These are phyloP conservation scores for Microbotryomycetes sp. DNA, from an alignment of 1,284 basidiomycete genomes.

Conservation along the genomic window DNA sequence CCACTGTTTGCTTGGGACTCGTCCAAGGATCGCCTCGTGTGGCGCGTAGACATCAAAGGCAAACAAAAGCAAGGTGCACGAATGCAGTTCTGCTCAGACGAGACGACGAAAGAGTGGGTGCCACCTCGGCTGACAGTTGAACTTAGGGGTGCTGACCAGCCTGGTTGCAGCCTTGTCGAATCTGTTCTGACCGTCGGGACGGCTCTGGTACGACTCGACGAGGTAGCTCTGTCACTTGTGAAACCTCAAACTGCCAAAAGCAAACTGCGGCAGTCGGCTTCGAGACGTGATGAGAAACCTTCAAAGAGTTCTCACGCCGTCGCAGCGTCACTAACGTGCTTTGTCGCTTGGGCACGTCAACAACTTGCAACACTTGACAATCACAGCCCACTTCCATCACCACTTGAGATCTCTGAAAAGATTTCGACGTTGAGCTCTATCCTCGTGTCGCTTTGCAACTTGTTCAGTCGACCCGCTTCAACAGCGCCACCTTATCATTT, in stretches of 20 bases:
- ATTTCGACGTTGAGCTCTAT: not conserved
- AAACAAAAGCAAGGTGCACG: not conserved
- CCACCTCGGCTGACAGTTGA: not conserved
- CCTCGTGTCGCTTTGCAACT: not conserved
- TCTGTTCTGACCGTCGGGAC: conserved; percentile 3
- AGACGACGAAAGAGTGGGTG: conserved; percentile 3
- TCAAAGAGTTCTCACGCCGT: conserved; percentile 1
- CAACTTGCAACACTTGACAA: not conserved
- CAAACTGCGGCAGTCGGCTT: too few relatives aligned
- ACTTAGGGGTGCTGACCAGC: too few relatives aligned
- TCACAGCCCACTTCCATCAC: not conserved
- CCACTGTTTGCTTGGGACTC: conserved; percentile 5
- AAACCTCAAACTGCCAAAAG: not conserved
- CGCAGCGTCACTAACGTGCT: not conserved
- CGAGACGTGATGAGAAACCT: not conserved
- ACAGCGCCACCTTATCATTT: not conserved
- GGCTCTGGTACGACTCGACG: conserved; percentile 1
- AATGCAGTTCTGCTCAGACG: not conserved
- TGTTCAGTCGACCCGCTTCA: not conserved
- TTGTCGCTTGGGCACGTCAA: conserved; percentile 1
- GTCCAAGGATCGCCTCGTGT: not conserved
- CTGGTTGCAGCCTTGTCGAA: not conserved
- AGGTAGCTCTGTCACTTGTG: not conserved
- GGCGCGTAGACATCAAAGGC: conserved; percentile 5
- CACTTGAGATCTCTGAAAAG: not conserved